A percentile compares a stretch with the other conserved stretches of the same genome.
phyloP scores from a whole-genome alignment of 352 stramenopile genomes.

The Peronospora destructor region DNA sequence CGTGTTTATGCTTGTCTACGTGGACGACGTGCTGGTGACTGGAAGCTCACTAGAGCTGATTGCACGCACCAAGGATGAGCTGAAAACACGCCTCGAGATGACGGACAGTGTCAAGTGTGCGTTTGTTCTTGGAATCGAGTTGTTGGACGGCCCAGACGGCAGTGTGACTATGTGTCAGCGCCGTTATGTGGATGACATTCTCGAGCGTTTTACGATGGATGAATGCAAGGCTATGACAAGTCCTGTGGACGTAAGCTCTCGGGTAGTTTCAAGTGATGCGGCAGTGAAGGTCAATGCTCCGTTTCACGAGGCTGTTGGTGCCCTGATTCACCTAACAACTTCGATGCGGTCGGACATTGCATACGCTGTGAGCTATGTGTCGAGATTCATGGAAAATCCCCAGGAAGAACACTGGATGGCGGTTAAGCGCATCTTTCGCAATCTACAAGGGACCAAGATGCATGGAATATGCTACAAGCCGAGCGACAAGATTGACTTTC shows the following conservation, averaged over 20 bases:
- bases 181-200: no score
- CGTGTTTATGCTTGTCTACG: no score
- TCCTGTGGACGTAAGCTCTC: constrained; percentile 3
- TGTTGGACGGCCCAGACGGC: no score
- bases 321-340: constrained; percentile 10
- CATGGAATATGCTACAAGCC: constrained; percentile 7
- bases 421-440: constrained; percentile 8
- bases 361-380: no score
- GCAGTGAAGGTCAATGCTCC: constrained; percentile 6
- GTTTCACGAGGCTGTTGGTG: constrained; percentile 14
- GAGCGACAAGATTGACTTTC: no score
- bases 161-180: no score
- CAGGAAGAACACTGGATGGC: constrained; percentile 14
- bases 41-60: constrained; percentile 11
- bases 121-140: constrained; percentile 18
- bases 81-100: no score
- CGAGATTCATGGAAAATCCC: constrained; percentile 17
- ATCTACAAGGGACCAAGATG: constrained; percentile 18
- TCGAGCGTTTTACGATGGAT: no score
- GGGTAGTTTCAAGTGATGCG: constrained; percentile 2
- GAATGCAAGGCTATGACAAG: no score
- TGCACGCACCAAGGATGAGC: constrained; percentile 7
- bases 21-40: constrained; percentile 15
- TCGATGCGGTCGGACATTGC: constrained; percentile 9
- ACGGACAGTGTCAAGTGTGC: constrained; percentile 19